Base-by-base conservation (phyloP, 116 monocot species). In the Trichopus zeylanicus region DNA sequence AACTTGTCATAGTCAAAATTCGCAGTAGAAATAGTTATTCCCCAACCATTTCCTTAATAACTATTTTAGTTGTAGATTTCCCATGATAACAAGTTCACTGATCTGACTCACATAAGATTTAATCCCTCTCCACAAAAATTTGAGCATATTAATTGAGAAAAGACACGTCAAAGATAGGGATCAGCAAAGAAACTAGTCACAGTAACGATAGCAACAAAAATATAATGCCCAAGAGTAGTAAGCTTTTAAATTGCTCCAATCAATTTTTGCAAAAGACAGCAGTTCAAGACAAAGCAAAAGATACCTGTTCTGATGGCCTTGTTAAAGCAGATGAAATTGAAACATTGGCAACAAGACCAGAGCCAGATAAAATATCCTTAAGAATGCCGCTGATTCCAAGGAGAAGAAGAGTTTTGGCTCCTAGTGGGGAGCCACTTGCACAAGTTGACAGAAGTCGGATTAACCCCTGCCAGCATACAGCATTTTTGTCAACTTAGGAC, bases 371-470 rank as follows among this genome's bases (percentile, higher is more conserved):
- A 46, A 91, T 91, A 53, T 98, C 98, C 61, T 91, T 98, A 31
- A 98, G 75, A 55, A 84, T 81, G 28, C 85, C 71, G 64, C 91
- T 98, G 23, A 98, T 88, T 59, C 91, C 91, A 67, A 88, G 79
- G 51, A 91, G 88, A 31, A 91, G 82, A 58, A 98, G 88, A 16
- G 82, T 98, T 70, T 91, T 98, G n/a, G 91, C 68, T 27, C 74
- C 82, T 60, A 98, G 60, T 8, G 91, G 80, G n/a, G 98, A 98
- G 52, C 98, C 98, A 74, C 88, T 91, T 53, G 98, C 98, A 68
- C 91, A 98, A 26, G 91, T 91, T 26, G 98, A 91, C 1, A 98
- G 79, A 49, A 98, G 88, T 27, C 87, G 91, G 25, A 98, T 88
- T 51, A 98, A 73, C 63, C 98, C 98, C 98, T 98, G 67, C 5